Evolutionary conservation across 768 basidiomycete genomes (phyloP), one percentile per base, ranked within the genome.

Genomic region (Tephrocybe sp.): DNA sequence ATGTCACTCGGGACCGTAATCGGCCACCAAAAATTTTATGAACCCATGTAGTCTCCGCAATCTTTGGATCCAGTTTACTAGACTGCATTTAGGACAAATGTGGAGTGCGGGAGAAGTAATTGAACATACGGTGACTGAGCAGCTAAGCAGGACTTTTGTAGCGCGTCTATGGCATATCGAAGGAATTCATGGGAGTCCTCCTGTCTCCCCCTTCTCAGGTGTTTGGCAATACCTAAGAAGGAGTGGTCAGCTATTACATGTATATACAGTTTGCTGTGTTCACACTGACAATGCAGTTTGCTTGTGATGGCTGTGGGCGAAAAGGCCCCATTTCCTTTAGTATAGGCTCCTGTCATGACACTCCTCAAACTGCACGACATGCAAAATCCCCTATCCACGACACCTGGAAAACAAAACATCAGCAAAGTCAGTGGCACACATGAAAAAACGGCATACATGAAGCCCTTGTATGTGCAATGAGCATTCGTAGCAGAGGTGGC

Each of bases 111-210:
- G 7, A 19, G 36, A 16, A 12, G 50, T 34, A 23, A 39, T 40
- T 43, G 37, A n/a, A 72, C 89, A 53, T 58, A 92, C 91, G 82
- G 77, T 55, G 86, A 74, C 46, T 80, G 66, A 15, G 86, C 89
- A 40, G 79, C 78, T 49, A 94, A 72, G 63, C 87, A 90, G 6
- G 88, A 80, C 60, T 84, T 88, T 67, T 98, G 97, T 45, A 98
- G 68, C 22, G 86, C 88, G 60, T 99, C 97, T 24, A 97, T 84
- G 16, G 86, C 84, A 66, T 94, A 97, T 25, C 97, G 85, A 42
- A 99, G 82, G 62, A 98, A 98, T 67, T 99, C 97, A 63, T 99
- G 97, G 8, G 97, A 85, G 64, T 99, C 97, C 63, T 99, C 97
- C 65, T 99, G 97, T 57, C 92, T 74, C n/a, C 91, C 93, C 67